A percentile compares a stretch with the other conserved stretches of the same genome.
Evolutionary conservation across 2,329 filamentous ascomycete genomes (phyloP).

Genomic region (Stemphylium beticola): DNA sequence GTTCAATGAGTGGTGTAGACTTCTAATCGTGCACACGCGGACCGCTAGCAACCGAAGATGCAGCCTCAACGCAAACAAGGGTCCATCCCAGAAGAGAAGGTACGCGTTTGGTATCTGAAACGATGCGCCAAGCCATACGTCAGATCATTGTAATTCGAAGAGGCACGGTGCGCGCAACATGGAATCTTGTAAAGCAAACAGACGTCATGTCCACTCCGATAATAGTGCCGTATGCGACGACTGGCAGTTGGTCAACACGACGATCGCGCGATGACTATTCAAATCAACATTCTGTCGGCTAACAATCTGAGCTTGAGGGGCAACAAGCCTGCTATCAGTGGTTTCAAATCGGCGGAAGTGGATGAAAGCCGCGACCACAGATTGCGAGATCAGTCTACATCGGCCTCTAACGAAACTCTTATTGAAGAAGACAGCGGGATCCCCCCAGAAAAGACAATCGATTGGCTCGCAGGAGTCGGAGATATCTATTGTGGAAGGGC

Average conservation of each 20-base stretch:
- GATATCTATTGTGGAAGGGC: not conserved
- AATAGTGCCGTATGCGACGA: too few relatives aligned
- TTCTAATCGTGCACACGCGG: too few relatives aligned
- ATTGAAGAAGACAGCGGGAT: not conserved
- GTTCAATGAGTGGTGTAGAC: too few relatives aligned
- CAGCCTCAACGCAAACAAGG: slow-evolving; percentile 2
- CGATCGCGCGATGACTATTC: not conserved
- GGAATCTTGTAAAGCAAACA: not conserved
- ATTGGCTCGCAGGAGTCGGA: slow-evolving; percentile 12
- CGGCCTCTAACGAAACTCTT: not conserved
- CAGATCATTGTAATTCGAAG: slow-evolving; percentile 9
- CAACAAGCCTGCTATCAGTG: not conserved
- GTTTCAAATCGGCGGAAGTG: not conserved
- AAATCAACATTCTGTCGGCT: not conserved
- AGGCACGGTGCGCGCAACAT: slow-evolving; percentile 2
- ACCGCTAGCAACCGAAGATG: not conserved
- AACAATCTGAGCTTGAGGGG: not conserved
- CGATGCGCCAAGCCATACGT: slow-evolving; percentile 13
- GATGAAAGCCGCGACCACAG: not conserved
- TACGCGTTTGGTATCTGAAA: not conserved
- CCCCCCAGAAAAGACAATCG: not conserved
- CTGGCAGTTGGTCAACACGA: too few relatives aligned
- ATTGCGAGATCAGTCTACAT: not conserved
- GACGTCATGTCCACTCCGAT: not conserved
- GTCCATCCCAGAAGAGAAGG: not conserved